phyloP scores from a whole-genome alignment of 495 filamentous ascomycete species.

The Aspergillus conjunctus region DNA sequence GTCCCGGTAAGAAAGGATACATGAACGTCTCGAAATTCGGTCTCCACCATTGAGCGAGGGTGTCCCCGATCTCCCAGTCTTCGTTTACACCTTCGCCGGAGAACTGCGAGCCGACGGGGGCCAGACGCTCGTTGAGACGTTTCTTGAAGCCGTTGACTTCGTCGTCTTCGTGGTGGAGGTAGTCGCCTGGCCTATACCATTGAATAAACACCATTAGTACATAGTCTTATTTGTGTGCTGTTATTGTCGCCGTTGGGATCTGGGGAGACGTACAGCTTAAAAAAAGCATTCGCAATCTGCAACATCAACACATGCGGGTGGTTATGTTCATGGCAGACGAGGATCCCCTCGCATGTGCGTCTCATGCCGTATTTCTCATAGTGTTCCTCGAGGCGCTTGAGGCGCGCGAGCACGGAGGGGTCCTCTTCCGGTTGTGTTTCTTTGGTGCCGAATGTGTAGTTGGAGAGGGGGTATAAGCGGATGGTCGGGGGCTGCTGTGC shows the following conservation, averaged over 20 bases:
- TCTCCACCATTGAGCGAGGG: conserved; percentile 96
- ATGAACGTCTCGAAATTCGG: conserved; percentile 99
- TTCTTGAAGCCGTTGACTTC: conserved; percentile 93
- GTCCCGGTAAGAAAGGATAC: conserved; percentile 96
- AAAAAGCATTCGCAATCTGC: conserved; percentile 98
- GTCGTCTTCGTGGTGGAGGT: conserved; percentile 84
- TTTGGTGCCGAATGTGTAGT: conserved; percentile 98
- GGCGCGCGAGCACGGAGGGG: conserved; percentile 86
- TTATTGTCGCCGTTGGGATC: neutral
- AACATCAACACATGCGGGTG: conserved; percentile 98
- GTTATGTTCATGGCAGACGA: conserved; percentile 98
- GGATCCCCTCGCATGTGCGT: conserved; percentile 90
- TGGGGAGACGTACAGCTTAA: conserved; percentile 72
- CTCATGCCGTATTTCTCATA: conserved; percentile 93
- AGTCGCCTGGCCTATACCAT: conserved; percentile 76
- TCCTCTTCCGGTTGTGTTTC: conserved; percentile 98
- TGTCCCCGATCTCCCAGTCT: conserved; percentile 93
- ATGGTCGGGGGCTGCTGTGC: conserved; percentile 88
- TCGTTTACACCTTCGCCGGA: conserved; percentile 82
- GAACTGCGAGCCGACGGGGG: conserved; percentile 85
- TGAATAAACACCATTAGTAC: neutral
- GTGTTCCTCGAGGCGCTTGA: conserved; percentile 92
- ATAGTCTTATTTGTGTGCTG: neutral
- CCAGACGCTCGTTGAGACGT: conserved; percentile 87
- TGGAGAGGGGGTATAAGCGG: conserved; percentile 91